A percentile compares a stretch with the other conserved stretches of the same genome.
Evolutionary conservation across 208 protist genomes (phyloP).

Genomic region (Trypanosoma platydactyli): DNA sequence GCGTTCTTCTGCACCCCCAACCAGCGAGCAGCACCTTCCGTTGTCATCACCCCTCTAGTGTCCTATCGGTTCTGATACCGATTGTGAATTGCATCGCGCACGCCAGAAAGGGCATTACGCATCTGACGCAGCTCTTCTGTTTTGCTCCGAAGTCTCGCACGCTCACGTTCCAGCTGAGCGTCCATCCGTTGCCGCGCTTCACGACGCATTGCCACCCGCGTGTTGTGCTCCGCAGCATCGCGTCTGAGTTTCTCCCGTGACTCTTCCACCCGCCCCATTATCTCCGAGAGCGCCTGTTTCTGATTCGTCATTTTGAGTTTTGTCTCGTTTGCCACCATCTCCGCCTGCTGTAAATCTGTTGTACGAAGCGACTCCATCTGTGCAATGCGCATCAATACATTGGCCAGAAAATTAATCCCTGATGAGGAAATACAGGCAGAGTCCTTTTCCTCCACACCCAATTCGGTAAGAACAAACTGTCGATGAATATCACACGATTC

Average conservation of each 20-base stretch:
- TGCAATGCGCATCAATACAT: constrained; percentile 40
- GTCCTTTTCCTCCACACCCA: constrained; percentile 34
- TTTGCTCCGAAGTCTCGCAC: constrained; percentile 38
- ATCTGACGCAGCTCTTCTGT: constrained; percentile 43
- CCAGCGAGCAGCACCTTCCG: no score
- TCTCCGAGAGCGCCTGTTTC: constrained; percentile 32
- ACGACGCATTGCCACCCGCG: constrained; percentile 40
- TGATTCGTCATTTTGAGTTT: constrained; percentile 31
- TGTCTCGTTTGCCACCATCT: constrained; percentile 33
- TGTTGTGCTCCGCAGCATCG: constrained; percentile 54
- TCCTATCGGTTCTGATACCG: constrained; percentile 40
- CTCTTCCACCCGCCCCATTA: constrained; percentile 64
- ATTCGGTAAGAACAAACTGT: constrained; percentile 41
- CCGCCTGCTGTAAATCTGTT: constrained; percentile 28
- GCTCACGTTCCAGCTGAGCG: constrained; percentile 51
- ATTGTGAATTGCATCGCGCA: constrained; percentile 64
- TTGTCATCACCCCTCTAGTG: not conserved
- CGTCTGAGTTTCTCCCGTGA: constrained; percentile 38
- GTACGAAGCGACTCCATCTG: constrained; percentile 30
- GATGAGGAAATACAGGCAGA: constrained; percentile 19
- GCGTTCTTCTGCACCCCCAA: no score
- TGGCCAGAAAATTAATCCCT: constrained; percentile 37
- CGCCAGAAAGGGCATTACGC: constrained; percentile 37
- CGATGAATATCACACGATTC: constrained; percentile 32
- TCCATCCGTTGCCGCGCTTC: constrained; percentile 42